Evolutionary conservation across 345 rosid genomes (phyloP).

Genomic region (Salix suchowensis): DNA sequence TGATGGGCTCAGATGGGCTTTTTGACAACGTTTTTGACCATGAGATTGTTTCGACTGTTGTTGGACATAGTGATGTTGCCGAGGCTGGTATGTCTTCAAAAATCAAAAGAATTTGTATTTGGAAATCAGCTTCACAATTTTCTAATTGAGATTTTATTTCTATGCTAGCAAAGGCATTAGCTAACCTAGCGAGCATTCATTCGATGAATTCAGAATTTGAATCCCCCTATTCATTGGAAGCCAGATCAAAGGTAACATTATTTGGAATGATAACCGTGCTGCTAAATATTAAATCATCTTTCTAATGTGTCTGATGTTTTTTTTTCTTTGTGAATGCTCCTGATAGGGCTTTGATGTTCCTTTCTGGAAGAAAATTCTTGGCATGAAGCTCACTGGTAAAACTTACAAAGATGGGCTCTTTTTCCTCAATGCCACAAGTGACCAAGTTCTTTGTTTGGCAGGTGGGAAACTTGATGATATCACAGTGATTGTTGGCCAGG

Average conservation of each 20-base stretch:
- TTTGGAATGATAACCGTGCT: background rate
- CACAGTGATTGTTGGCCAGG: conserved; percentile 68
- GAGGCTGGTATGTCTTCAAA: conserved; percentile 53
- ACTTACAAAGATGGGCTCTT: background rate
- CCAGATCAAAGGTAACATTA: conserved; percentile 57
- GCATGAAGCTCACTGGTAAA: conserved; percentile 71
- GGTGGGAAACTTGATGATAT: conserved; percentile 92
- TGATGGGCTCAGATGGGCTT: conserved; percentile 92
- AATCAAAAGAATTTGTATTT: background rate
- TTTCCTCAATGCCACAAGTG: conserved; percentile 3
- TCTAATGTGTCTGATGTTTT: background rate
- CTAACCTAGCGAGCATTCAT: conserved; percentile 61
- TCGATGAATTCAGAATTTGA: conserved; percentile 61
- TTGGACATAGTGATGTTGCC: conserved; percentile 34
- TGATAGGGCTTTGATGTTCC: conserved; percentile 77
- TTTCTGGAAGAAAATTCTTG: conserved; percentile 75
- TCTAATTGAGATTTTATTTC: conserved; percentile 13
- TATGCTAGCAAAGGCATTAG: conserved; percentile 74
- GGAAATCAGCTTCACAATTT: conserved; percentile 9
- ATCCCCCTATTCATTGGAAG: conserved; percentile 84
- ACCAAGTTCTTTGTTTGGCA: conserved; percentile 23
- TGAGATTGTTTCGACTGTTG: conserved; percentile 59
- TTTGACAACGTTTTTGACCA: conserved; percentile 77
- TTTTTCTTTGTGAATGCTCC: background rate
- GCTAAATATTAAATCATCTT: background rate